phyloP scores from a whole-genome alignment of 306 rosid species.

The Ochetophila trinervis region DNA sequence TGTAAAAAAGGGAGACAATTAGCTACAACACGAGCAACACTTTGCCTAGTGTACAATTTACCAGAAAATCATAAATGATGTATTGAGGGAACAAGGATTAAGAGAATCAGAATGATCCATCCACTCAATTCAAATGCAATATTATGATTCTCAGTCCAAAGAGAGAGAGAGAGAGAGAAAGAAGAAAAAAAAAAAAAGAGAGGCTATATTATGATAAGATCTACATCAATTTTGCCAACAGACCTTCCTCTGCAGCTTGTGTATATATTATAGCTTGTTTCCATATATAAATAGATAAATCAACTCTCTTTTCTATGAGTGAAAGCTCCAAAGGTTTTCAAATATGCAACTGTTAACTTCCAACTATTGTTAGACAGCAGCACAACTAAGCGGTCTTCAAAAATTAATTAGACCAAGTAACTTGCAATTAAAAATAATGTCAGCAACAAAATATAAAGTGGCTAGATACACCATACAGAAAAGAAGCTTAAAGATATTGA shows the following conservation, averaged over 20 bases:
- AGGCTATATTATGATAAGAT: slow-evolving; percentile 6
- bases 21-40: slow-evolving; percentile 2
- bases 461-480: slow-evolving; percentile 11
- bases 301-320: background rate
- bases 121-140: background rate
- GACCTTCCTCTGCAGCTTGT: background rate
- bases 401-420: slow-evolving; percentile 16
- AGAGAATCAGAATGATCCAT: background rate
- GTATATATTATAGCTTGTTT: background rate
- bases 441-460: slow-evolving; percentile 3
- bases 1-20: background rate
- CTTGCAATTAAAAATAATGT: slow-evolving; percentile 20
- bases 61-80: background rate
- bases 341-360: slow-evolving; percentile 7
- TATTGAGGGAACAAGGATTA: background rate
- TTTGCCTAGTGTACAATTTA: background rate
- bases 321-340: background rate
- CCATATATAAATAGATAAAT: background rate
- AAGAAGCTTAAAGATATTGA: slow-evolving; percentile 15
- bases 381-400: background rate
- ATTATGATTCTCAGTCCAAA: too few relatives aligned
- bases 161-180: background rate
- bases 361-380: slow-evolving; percentile 4
- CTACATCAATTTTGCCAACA: background rate
- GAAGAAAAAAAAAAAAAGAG: background rate